Conservation (phyloP, 768 basidiomycete species). For the Agaricus subrufescens region DNA sequence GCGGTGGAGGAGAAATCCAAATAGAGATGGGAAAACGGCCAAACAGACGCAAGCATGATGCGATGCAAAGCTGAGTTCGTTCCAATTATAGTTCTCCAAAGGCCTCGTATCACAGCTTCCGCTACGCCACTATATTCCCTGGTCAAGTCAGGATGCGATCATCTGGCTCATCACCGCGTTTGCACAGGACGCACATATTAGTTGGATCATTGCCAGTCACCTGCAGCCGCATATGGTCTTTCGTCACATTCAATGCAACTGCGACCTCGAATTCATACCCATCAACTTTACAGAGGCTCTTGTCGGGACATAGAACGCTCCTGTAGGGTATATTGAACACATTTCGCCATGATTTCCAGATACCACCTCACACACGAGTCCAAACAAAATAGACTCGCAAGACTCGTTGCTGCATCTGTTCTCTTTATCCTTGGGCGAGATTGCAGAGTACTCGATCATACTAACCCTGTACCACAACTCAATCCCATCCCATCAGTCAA, state of each 20-base stretch:
- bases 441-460: neutral
- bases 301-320: neutral
- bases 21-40: too few relatives aligned
- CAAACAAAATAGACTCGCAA: neutral
- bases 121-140: too few relatives aligned
- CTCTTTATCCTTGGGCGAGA: neutral
- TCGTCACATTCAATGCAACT: neutral
- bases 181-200: neutral
- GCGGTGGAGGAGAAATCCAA: too few relatives aligned
- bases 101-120: too few relatives aligned
- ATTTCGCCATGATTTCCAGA: neutral
- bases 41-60: too few relatives aligned
- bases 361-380: neutral
- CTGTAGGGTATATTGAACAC: neutral
- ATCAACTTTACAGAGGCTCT: neutral
- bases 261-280: neutral
- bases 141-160: neutral
- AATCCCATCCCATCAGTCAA: neutral
- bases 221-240: neutral
- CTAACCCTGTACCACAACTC: neutral
- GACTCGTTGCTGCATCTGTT: neutral
- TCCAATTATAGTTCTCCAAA: too few relatives aligned
- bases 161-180: neutral
- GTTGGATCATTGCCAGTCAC: neutral
- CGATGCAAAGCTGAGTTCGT: too few relatives aligned